phyloP scores from a whole-genome alignment of 805 yeast species.

The Ascoidea tarda region DNA sequence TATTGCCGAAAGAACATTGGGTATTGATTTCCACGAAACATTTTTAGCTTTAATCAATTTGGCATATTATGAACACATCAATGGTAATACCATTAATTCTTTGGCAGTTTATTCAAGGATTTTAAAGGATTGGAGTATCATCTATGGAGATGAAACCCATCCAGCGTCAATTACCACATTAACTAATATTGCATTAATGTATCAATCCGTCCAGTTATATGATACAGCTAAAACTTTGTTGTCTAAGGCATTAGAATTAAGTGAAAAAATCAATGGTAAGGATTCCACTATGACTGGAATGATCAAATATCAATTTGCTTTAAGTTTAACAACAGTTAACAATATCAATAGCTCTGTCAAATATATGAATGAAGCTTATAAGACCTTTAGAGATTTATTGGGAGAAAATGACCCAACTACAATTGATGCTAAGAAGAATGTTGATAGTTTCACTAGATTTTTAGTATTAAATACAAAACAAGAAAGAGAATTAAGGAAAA shows the following conservation, averaged over 20 bases:
- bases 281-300: constrained; percentile 49
- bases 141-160: constrained; percentile 44
- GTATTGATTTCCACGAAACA: constrained; percentile 70
- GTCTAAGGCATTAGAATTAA: constrained; percentile 35
- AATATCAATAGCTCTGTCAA: constrained; percentile 43
- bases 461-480: constrained; percentile 30
- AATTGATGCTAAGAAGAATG: constrained; percentile 54
- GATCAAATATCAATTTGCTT: constrained; percentile 56
- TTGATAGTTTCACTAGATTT: constrained; percentile 36
- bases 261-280: constrained; percentile 38
- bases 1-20: constrained; percentile 67
- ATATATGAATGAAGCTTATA: constrained; percentile 40
- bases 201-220: constrained; percentile 36
- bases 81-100: constrained; percentile 44
- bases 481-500: constrained; percentile 23
- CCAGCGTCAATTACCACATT: constrained; percentile 56
- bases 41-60: constrained; percentile 59
- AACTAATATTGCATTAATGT: constrained; percentile 44
- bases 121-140: constrained; percentile 37
- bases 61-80: constrained; percentile 54
- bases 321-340: constrained; percentile 35
- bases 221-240: constrained; percentile 38
- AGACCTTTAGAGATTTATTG: constrained; percentile 36
- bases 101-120: constrained; percentile 49
- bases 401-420: constrained; percentile 62